phyloP scores from a whole-genome alignment of 768 basidiomycete species.

The Psilocybe tampanensis region DNA sequence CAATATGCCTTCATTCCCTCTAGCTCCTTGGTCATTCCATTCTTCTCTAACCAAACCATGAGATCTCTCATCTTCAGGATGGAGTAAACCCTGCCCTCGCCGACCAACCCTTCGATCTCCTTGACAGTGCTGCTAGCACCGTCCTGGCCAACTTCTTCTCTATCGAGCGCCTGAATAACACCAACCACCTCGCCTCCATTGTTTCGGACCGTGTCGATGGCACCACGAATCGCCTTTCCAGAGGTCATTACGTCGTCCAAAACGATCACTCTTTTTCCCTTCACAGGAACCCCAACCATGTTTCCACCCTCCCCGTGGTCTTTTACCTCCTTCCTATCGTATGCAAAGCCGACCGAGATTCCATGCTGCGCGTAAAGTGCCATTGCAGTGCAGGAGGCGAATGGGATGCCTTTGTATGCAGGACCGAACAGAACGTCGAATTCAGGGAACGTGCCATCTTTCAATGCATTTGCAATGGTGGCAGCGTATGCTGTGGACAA shows the following conservation, averaged over 20 bases:
- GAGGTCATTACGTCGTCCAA: constrained; percentile 97
- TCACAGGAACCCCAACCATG: constrained; percentile 85
- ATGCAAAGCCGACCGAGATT: constrained; percentile 76
- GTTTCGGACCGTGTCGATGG: constrained; percentile 70
- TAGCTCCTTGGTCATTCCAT: constrained; percentile 65
- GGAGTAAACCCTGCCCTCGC: constrained; percentile 70
- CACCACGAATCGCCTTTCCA: constrained; percentile 84
- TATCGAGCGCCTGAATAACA: constrained; percentile 83
- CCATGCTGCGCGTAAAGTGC: constrained; percentile 68
- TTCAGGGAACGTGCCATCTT: constrained; percentile 33
- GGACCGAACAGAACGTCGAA: constrained; percentile 94
- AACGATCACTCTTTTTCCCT: constrained; percentile 81
- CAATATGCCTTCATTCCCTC: constrained; percentile 77
- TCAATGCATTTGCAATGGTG: constrained; percentile 63
- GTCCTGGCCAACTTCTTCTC: constrained; percentile 82
- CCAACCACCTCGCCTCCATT: constrained; percentile 86
- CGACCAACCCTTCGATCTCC: constrained; percentile 78
- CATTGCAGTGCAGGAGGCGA: constrained; percentile 84
- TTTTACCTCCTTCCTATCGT: constrained; percentile 95
- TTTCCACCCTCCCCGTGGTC: constrained; percentile 95
- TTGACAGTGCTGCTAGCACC: constrained; percentile 72
- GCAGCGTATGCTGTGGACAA: constrained; percentile 84
- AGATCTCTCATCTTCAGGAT: constrained; percentile 88
- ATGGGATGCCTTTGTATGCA: constrained; percentile 96
- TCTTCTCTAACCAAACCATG: constrained; percentile 78